phyloP scores from a whole-genome alignment of 345 rosid species.

The Aquilaria malaccensis region DNA sequence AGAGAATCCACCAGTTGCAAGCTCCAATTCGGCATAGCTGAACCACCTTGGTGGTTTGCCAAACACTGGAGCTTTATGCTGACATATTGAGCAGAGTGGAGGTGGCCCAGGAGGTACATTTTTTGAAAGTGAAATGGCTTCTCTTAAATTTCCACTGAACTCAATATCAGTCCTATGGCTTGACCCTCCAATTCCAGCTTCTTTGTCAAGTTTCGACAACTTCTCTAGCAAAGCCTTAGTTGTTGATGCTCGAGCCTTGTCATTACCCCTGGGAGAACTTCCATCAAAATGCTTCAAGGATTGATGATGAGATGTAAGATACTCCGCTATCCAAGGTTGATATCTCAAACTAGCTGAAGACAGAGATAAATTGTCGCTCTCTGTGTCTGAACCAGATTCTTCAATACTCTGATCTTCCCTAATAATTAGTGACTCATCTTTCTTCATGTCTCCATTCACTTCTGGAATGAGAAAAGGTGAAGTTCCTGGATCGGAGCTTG shows the following conservation, averaged over 20 bases:
- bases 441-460: conserved; percentile 55
- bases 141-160: conserved; percentile 75
- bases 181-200: conserved; percentile 45
- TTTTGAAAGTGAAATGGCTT: conserved; percentile 76
- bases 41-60: conserved; percentile 98
- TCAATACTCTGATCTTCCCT: conserved; percentile 47
- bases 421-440: conserved; percentile 45
- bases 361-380: conserved; percentile 62
- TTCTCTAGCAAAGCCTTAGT: conserved; percentile 53
- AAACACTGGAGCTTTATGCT: conserved; percentile 92
- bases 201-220: conserved; percentile 56
- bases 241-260: conserved; percentile 37
- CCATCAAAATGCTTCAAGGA: conserved; percentile 44
- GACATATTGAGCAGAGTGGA: conserved; percentile 97
- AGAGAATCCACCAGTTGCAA: conserved; percentile 98
- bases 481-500: conserved; percentile 93
- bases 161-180: conserved; percentile 47
- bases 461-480: conserved; percentile 71
- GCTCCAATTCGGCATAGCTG: conserved; percentile 88
- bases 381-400: conserved; percentile 78
- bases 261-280: conserved; percentile 37
- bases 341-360: conserved; percentile 78
- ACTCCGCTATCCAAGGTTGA: conserved; percentile 83
- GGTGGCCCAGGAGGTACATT: conserved; percentile 88
- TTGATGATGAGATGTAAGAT: conserved; percentile 40